Evolutionary conservation across 1,284 basidiomycete species (phyloP).

Genomic region (Fistulinella cinereoalba): DNA sequence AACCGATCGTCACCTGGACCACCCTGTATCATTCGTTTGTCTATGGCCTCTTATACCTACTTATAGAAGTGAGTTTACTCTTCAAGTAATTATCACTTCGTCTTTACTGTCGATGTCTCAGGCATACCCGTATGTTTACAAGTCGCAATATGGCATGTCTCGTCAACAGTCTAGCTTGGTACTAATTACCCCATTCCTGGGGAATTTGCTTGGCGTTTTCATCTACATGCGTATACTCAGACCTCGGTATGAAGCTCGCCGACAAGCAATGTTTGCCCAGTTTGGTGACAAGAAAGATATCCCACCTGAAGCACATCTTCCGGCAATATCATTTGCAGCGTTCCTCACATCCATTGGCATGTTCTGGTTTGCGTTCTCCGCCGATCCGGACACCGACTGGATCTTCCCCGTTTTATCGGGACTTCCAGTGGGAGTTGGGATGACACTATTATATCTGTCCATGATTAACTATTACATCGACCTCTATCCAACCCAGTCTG

Average conservation of each 20-base stretch:
- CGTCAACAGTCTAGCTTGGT: slow-evolving; percentile 21
- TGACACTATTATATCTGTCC: slow-evolving; percentile 31
- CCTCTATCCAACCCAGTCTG: slow-evolving; percentile 28
- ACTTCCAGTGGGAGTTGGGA: slow-evolving; percentile 28
- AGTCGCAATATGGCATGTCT: slow-evolving; percentile 22
- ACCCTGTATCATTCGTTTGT: slow-evolving; percentile 29
- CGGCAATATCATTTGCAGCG: slow-evolving; percentile 20
- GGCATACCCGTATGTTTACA: slow-evolving; percentile 28
- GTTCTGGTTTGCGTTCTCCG: slow-evolving; percentile 29
- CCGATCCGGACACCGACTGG: slow-evolving; percentile 18
- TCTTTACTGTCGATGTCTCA: neutral
- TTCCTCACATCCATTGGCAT: slow-evolving; percentile 26
- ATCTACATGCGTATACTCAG: slow-evolving; percentile 27
- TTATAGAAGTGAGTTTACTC: slow-evolving; percentile 22
- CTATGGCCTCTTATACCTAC: slow-evolving; percentile 28
- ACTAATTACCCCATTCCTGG: slow-evolving; percentile 25
- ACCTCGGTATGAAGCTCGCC: slow-evolving; percentile 19
- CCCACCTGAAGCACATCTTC: slow-evolving; percentile 24
- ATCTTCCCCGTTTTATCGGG: slow-evolving; percentile 23
- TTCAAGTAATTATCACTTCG: neutral
- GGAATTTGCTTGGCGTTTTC: slow-evolving; percentile 25
- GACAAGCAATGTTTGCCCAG: slow-evolving; percentile 6
- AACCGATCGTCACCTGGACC: slow-evolving; percentile 30
- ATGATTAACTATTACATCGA: slow-evolving; percentile 31
- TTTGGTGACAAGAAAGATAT: slow-evolving; percentile 16